Conservation (phyloP, 2,329 filamentous ascomycete species). For the Phialemoniopsis sp. region DNA sequence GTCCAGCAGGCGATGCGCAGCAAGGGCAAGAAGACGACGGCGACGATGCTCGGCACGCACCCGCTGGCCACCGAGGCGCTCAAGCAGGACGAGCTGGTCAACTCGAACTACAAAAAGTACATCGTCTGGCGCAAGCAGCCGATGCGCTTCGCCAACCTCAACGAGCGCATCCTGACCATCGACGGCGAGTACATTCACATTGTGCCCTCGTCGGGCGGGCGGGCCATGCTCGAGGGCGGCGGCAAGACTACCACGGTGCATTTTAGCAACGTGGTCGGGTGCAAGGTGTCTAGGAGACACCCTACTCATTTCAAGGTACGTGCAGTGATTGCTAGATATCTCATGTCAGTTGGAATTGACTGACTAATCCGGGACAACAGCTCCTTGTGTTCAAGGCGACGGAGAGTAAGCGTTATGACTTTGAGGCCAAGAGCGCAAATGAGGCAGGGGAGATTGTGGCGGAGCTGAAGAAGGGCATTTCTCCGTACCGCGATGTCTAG, state of each 20-base stretch:
- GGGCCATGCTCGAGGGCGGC: slow-evolving; percentile 57
- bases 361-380: slow-evolving; percentile 27
- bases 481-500: slow-evolving; percentile 54
- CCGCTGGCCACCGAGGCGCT: slow-evolving; percentile 62
- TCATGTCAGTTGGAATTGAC: no score
- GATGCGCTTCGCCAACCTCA: slow-evolving; percentile 73
- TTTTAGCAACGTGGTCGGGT: slow-evolving; percentile 77
- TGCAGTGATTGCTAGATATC: slow-evolving; percentile 1
- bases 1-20: slow-evolving; percentile 21
- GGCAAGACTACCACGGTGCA: slow-evolving; percentile 78
- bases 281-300: slow-evolving; percentile 76
- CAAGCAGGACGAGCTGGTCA: slow-evolving; percentile 54
- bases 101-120: slow-evolving; percentile 68
- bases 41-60: slow-evolving; percentile 52
- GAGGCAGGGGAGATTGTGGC: slow-evolving; percentile 76
- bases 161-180: slow-evolving; percentile 72
- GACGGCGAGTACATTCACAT: slow-evolving; percentile 87
- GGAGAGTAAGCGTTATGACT: slow-evolving; percentile 80
- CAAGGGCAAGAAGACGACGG: slow-evolving; percentile 52
- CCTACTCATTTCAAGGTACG: slow-evolving; percentile 74
- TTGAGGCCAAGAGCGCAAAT: slow-evolving; percentile 68
- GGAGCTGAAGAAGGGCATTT: slow-evolving; percentile 73
- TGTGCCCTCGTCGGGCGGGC: slow-evolving; percentile 66
- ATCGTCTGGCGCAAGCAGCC: slow-evolving; percentile 78
- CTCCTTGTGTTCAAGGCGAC: slow-evolving; percentile 70